Base-by-base conservation (phyloP, 352 stramenopile species). In the Globisporangium nagaii region DNA sequence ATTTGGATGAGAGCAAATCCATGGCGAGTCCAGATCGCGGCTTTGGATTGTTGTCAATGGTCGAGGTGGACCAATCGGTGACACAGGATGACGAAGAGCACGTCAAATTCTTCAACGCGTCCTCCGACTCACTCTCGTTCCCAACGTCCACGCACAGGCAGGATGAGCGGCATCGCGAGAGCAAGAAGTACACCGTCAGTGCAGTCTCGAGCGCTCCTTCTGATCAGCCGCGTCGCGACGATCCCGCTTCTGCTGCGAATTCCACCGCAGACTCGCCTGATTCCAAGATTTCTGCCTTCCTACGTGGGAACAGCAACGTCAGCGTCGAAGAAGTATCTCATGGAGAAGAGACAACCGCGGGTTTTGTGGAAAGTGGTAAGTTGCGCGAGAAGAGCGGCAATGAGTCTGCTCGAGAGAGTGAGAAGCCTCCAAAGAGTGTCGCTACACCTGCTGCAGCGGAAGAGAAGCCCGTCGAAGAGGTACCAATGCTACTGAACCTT, bases 401-500 rank as follows among this genome's bases (percentile, higher is more conserved):
- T 24, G 42, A 13, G 22, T 8, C 42, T 31, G 6, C 15, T 37
- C 25, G 20, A 15, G 6, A 20, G 13, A 36, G 24, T 9, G 15
- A 37, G 19, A 37, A 25, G 13, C 8, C 15, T 24, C 24, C 27
- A 25, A 13, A 34, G 28, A n/a, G 4, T 39, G 34, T 41, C 5
- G 12, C 46, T n/a, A n/a, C n/a, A n/a, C n/a, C n/a, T 34, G 15
- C 7, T 13, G 31, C n/a, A 12, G 12, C 13, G 22, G 20, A 43
- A 30, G 32, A 53, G 31, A 53, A 34, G 25, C 19, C 17, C 9
- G 13, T 32, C 30, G 28, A 42, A 31, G 51, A 57, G 51, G 51
- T 57, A 43, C 11, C 35, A 13, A 24, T 34, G 9, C 17, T 53
- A 4, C 5, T 30, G 10, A n/a, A n/a, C n/a, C n/a, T n/a, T n/a